Base-by-base conservation (phyloP, 345 rosid species). In the Pelargonium nanum region DNA sequence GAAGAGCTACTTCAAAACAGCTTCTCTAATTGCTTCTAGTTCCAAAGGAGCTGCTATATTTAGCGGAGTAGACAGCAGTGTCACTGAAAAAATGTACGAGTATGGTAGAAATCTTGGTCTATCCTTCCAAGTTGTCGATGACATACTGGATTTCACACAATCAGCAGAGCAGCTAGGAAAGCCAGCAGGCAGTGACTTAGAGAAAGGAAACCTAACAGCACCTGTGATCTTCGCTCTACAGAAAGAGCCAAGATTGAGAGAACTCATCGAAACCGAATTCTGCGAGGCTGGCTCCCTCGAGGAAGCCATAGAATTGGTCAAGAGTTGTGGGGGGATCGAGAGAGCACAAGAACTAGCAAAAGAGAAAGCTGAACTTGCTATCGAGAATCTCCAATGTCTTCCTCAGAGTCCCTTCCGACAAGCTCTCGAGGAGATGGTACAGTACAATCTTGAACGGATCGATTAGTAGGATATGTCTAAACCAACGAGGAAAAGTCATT, bases 1-100 rank as follows among this genome's bases (percentile, higher is more conserved):
- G 67, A 93, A 93, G 80, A 89, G 96, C 77, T 93, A 83, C 77
- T 89, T 83, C 70, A 93, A 89, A 71, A 93, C 99, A 50, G 96
- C 99, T 22, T 93, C 99, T 52, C 73, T 93, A 62, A 81, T 93
- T 26, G 96, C 97, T 6, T 94, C 97, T 44, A 89, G 99, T 63
- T 89, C 97, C 50, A 87, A 85, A 78, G 95, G 92, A 74, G 95
- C 96, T 63, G 90, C 96, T 21, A 76, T 93, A 24, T 89, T 89
- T 73, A 89, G 96, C 54, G 82, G 81, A 44, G 94, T 82, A 20
- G 88, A 80, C 75, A 48, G 32, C n/a, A 61, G 53, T 22, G 60
- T 81, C 1, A 58, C 83, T 0, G 80, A 79, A 75, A 71, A 77
- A 66, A 84, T 87, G 99, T 86, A 80, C 63, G 83, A 89, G 22